Evolutionary conservation across 2,329 filamentous ascomycete species (phyloP), one percentile per base, ranked within the genome.

Genomic region (Beauveria caledonica): DNA sequence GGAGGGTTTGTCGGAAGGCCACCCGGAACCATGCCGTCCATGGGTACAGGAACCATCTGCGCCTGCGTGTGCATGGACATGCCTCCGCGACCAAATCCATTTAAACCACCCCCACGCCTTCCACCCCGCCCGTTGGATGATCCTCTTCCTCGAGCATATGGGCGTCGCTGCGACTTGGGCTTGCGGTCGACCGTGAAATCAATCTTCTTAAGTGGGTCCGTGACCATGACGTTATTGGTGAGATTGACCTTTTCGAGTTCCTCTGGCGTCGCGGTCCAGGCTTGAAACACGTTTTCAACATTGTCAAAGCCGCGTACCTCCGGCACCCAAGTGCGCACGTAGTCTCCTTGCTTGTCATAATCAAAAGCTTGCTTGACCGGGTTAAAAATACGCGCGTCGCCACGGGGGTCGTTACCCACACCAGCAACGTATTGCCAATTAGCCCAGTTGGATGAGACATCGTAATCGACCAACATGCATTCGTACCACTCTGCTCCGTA

Each of bases 401-500:
- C 85, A 23, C 88, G 77, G 0, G 89, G 89, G 65, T 93, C 89
- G 64, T 92, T 92, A 8, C 90, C 89, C 0, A 93, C 88, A 0
- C 89, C 89, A 0, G 89, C 81, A 0, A 90, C 83, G 63, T 93
- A 93, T 70, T 92, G 88, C 89, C 89, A 92, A 67, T 91, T 92
- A 10, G 85, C 85, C 88, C 88, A 93, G 65, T 92, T 92, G 62
- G 81, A 87, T 15, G 82, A 84, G 0, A 88, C 80, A 65, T 93
- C 89, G 69, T 92, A 91, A 69, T 94, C 90, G 33, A 87, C 77
- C 3, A 92, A 78, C 68, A 88, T 76, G 68, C 81, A 83, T 69
- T 93, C 89, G 68, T 92, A 93, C 87, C 88, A 93, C 69, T 92
- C 89, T 0, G 89, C 90, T 0, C 89, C 90, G 15, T 89, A 79